Conservation (phyloP, 805 yeast genomes). For the Candida taoyuanica region DNA sequence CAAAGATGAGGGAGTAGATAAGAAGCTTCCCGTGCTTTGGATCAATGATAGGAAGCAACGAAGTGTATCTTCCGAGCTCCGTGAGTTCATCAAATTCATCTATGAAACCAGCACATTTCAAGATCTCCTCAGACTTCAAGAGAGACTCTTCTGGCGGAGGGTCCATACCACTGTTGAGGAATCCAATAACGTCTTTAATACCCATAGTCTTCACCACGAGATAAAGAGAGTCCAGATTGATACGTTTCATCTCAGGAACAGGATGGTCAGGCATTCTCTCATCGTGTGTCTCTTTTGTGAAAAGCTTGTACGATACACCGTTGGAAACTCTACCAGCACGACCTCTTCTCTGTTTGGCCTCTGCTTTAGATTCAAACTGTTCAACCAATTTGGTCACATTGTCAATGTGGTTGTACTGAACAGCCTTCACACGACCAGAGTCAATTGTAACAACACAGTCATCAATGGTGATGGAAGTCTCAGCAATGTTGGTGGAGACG, state of each 20-base stretch:
- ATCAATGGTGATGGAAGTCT: conserved; percentile 93
- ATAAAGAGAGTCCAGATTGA: conserved; percentile 78
- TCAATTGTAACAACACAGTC: conserved; percentile 93
- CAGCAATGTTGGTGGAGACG: conserved; percentile 90
- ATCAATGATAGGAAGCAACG: conserved; percentile 79
- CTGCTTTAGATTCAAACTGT: conserved; percentile 86
- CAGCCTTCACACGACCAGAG: conserved; percentile 77
- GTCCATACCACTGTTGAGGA: conserved; percentile 73
- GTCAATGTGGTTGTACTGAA: conserved; percentile 61
- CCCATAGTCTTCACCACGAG: conserved; percentile 89
- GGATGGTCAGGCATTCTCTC: conserved; percentile 63
- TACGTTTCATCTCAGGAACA: conserved; percentile 82
- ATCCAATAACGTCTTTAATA: conserved; percentile 60
- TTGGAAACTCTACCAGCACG: conserved; percentile 94
- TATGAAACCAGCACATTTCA: conserved; percentile 74
- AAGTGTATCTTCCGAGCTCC: conserved; percentile 72
- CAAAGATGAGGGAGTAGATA: conserved; percentile 76
- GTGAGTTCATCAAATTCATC: conserved; percentile 48
- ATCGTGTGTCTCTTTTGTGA: conserved; percentile 56
- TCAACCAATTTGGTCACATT: conserved; percentile 73
- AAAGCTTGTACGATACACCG: conserved; percentile 80
- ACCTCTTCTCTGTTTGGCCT: conserved; percentile 87
- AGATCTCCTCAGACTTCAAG: conserved; percentile 37
- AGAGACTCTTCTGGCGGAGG: conserved; percentile 54
- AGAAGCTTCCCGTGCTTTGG: conserved; percentile 79